A percentile compares a stretch with the other conserved stretches of the same genome.
Evolutionary conservation across 257 asterid genomes (phyloP).

Genomic region (Solanum sparsipilum): DNA sequence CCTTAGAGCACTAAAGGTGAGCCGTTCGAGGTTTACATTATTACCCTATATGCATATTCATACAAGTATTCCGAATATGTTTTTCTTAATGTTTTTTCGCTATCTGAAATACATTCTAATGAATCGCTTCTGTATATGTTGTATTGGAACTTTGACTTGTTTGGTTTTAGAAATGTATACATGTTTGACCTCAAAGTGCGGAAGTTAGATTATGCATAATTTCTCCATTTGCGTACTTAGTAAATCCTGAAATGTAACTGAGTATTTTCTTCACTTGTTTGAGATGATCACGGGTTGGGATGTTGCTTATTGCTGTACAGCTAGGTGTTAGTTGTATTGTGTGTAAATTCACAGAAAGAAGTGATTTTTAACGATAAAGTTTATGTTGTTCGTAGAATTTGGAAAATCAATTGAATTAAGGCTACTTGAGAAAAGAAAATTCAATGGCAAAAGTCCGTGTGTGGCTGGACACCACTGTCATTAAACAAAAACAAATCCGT

Average conservation of each 20-base stretch:
- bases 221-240: not conserved
- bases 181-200: not conserved
- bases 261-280: not conserved
- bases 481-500: not conserved
- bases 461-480: not conserved
- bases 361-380: not conserved
- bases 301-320: not conserved
- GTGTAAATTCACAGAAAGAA: not conserved
- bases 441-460: not conserved
- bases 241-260: not conserved
- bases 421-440: not conserved
- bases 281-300: not conserved
- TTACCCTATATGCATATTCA: not conserved
- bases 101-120: not conserved
- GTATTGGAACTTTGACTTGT: not conserved
- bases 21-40: not conserved
- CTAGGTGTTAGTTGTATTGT: not conserved
- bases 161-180: not conserved
- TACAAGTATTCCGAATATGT: not conserved
- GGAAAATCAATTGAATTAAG: not conserved
- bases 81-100: not conserved
- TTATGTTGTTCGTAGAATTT: not conserved
- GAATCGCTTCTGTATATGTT: not conserved
- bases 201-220: not conserved
- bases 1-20: conserved; percentile 57